A percentile compares a stretch with the other conserved stretches of the same genome.
Conservation (phyloP, 2,329 filamentous ascomycete species). For the Coccinonectria pachysandricola region DNA sequence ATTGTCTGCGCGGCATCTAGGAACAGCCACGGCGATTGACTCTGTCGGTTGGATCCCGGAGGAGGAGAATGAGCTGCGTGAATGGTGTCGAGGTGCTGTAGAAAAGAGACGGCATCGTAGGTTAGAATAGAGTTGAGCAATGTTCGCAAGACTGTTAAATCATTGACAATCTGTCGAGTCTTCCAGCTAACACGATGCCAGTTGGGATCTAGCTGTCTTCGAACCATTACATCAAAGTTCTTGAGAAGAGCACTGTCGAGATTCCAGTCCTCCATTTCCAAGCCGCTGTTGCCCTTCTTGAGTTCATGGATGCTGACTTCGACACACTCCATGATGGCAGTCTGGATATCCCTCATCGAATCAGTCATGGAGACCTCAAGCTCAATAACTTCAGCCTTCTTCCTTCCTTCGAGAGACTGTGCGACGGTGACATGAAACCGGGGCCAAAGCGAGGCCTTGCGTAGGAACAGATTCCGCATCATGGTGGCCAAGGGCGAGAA, state of each 20-base stretch:
- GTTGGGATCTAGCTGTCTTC: slow-evolving; percentile 85
- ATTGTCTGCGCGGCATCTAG: slow-evolving; percentile 90
- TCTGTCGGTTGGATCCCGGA: slow-evolving; percentile 76
- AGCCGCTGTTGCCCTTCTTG: slow-evolving; percentile 77
- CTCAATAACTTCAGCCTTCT: slow-evolving; percentile 94
- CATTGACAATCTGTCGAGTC: slow-evolving; percentile 87
- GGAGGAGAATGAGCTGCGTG: slow-evolving; percentile 82
- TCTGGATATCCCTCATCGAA: slow-evolving; percentile 86
- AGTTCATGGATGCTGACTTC: slow-evolving; percentile 90
- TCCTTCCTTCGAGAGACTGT: slow-evolving; percentile 78
- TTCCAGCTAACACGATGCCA: slow-evolving; percentile 96
- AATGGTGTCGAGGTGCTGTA: slow-evolving; percentile 89
- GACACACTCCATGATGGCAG: slow-evolving; percentile 89
- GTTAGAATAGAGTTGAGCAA: slow-evolving; percentile 75
- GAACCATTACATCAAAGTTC: slow-evolving; percentile 82
- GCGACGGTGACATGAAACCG: slow-evolving; percentile 88
- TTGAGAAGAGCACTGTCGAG: slow-evolving; percentile 84
- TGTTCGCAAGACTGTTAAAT: slow-evolving; percentile 71
- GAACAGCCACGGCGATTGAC: slow-evolving; percentile 91
- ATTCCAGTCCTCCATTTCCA: slow-evolving; percentile 97
- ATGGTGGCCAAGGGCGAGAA: slow-evolving; percentile 83
- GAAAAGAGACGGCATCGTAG: slow-evolving; percentile 83
- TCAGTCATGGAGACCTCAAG: slow-evolving; percentile 94
- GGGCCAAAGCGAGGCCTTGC: slow-evolving; percentile 83
- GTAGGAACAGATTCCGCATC: slow-evolving; percentile 81